Evolutionary conservation across 1,139 yeast genomes (phyloP).

Genomic region (Lodderomyces theae): DNA sequence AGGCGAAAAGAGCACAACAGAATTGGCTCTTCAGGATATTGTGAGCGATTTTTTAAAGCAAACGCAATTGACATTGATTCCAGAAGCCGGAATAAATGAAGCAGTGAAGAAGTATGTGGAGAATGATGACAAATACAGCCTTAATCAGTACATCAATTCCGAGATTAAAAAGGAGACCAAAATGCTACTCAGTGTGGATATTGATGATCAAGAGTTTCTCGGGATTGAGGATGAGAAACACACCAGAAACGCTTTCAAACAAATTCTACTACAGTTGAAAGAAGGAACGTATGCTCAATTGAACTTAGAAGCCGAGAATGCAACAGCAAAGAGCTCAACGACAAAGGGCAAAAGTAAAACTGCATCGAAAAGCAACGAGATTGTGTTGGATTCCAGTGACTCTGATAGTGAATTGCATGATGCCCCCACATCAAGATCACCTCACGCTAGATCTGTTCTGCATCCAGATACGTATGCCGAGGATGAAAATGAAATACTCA

Average conservation of each 20-base stretch:
- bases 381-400: background rate
- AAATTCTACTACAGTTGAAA: constrained; percentile 26
- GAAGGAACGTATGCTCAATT: constrained; percentile 13
- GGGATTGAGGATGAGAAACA: constrained; percentile 24
- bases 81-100: constrained; percentile 71
- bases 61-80: constrained; percentile 66
- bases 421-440: background rate
- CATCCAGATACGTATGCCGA: constrained; percentile 8
- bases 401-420: background rate
- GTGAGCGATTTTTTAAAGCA: constrained; percentile 61
- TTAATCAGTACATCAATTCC: constrained; percentile 64
- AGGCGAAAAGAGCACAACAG: constrained; percentile 18
- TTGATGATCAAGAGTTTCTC: constrained; percentile 32
- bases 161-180: constrained; percentile 65
- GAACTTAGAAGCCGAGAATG: constrained; percentile 5
- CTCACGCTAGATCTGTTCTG: background rate
- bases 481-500: constrained; percentile 12
- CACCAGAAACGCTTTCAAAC: constrained; percentile 29
- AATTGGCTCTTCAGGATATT: constrained; percentile 18
- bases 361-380: background rate
- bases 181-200: constrained; percentile 47
- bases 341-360: background rate
- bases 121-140: constrained; percentile 74
- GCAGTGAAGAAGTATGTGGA: constrained; percentile 74
- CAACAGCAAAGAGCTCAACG: constrained; percentile 3